Evolutionary conservation across 2,329 filamentous ascomycete species (phyloP).

Genomic region (Pseudogymnoascus sp.): DNA sequence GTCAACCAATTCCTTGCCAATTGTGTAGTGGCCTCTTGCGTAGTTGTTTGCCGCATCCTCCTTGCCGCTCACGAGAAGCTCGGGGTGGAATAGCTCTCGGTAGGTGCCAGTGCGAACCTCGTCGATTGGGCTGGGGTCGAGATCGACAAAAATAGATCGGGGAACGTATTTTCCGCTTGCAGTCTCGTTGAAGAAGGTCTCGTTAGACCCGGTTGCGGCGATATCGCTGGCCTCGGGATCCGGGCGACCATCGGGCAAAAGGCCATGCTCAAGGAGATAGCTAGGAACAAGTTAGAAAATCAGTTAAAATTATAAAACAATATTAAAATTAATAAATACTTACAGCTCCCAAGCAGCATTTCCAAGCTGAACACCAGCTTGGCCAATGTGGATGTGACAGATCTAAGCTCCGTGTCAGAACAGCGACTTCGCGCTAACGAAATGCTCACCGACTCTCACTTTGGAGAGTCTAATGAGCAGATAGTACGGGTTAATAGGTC

Average conservation of each 20-base stretch:
- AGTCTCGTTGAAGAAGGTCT: constrained; percentile 61
- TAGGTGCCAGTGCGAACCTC: constrained; percentile 57
- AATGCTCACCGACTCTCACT: constrained; percentile 6
- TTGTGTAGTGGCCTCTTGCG: constrained; percentile 60
- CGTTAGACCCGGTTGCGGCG: constrained; percentile 47
- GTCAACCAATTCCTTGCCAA: constrained; percentile 59
- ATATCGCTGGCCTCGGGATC: constrained; percentile 45
- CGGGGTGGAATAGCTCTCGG: constrained; percentile 56
- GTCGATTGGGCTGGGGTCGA: constrained; percentile 59
- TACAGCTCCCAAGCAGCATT: constrained; percentile 64
- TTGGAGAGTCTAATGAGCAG: constrained; percentile 5
- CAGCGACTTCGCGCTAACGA: constrained; percentile 6
- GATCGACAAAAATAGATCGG: constrained; percentile 57
- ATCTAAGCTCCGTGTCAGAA: constrained; percentile 35
- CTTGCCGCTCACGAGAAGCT: constrained; percentile 57
- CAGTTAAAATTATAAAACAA: neutral
- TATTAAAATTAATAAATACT: constrained; percentile 24
- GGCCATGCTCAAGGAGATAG: constrained; percentile 58
- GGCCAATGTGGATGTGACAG: constrained; percentile 59
- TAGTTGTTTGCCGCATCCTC: constrained; percentile 65
- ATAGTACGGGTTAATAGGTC: constrained; percentile 8
- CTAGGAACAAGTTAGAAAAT: constrained; percentile 29
- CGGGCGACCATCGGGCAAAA: constrained; percentile 49
- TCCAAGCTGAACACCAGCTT: constrained; percentile 58
- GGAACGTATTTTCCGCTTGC: constrained; percentile 58